Evolutionary conservation across 2,329 filamentous ascomycete species (phyloP).

Genomic region (Harringtonia lauricola): DNA sequence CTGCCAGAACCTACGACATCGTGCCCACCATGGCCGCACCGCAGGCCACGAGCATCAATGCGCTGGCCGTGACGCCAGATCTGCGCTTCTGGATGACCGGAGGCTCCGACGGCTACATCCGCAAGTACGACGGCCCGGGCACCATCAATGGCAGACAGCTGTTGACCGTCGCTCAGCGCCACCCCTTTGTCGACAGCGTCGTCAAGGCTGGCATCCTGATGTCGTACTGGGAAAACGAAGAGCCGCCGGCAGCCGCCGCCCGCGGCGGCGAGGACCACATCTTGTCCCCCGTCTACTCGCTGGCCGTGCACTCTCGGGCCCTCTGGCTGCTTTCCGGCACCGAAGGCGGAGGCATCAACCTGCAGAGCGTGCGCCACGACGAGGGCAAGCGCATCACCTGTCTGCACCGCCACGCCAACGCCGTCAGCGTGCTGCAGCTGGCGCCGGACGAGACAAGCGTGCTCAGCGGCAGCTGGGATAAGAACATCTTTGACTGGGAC

Average conservation of each 20-base stretch:
- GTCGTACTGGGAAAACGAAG: constrained; percentile 98
- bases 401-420: constrained; percentile 75
- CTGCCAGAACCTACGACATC: constrained; percentile 79
- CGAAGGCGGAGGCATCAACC: constrained; percentile 83
- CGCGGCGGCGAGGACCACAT: constrained; percentile 45
- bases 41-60: constrained; percentile 91
- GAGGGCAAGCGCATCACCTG: constrained; percentile 83
- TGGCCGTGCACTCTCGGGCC: constrained; percentile 81
- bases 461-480: constrained; percentile 93
- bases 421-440: constrained; percentile 77
- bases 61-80: constrained; percentile 82
- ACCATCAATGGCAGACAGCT: constrained; percentile 92
- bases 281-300: constrained; percentile 85
- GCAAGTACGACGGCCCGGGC: constrained; percentile 91
- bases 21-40: constrained; percentile 94
- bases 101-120: constrained; percentile 87
- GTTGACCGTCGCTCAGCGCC: constrained; percentile 86
- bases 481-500: constrained; percentile 89
- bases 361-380: constrained; percentile 88
- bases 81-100: constrained; percentile 92
- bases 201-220: constrained; percentile 88
- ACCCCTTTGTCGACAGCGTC: constrained; percentile 95
- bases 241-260: constrained; percentile 37
- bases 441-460: constrained; percentile 78
- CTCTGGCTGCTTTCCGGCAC: constrained; percentile 86